Evolutionary conservation across 2,329 filamentous ascomycete genomes (phyloP).

Genomic region (Trichoderma citrinoviride): DNA sequence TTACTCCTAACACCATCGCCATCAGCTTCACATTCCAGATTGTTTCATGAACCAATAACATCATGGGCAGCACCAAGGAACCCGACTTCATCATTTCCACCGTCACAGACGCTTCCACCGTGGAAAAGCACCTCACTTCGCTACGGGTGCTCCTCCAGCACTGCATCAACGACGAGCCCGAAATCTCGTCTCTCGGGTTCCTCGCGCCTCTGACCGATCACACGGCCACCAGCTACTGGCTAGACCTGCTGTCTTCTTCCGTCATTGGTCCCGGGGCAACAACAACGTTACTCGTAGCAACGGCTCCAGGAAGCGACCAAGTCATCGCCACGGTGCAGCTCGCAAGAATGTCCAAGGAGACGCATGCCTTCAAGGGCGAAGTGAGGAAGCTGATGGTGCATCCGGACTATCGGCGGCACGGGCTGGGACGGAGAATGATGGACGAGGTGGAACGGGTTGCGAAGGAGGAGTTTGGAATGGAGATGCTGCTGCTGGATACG

Average conservation of each 20-base stretch:
- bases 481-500: conserved; percentile 31
- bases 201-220: conserved; percentile 30
- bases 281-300: conserved; percentile 25
- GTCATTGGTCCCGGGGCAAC: conserved; percentile 1
- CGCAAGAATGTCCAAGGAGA: conserved; percentile 27
- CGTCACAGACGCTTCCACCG: conserved; percentile 11
- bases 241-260: conserved; percentile 17
- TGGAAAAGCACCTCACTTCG: conserved; percentile 25
- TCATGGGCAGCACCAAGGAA: conserved; percentile 11
- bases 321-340: conserved; percentile 29
- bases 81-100: conserved; percentile 1
- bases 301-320: conserved; percentile 1
- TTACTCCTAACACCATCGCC: neutral
- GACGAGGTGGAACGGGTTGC: conserved; percentile 27
- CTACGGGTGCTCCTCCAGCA: conserved; percentile 27
- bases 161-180: conserved; percentile 32
- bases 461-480: conserved; percentile 21
- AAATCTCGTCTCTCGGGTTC: conserved; percentile 31
- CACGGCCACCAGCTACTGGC: conserved; percentile 28
- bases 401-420: conserved; percentile 25
- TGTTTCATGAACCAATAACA: neutral
- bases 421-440: conserved; percentile 29
- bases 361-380: conserved; percentile 30
- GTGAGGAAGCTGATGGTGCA: conserved; percentile 32
- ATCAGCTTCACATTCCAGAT: neutral